These are phyloP conservation scores for Neurospora sp. DNA, from an alignment of 495 filamentous ascomycete species.

Conservation along the genomic window DNA sequence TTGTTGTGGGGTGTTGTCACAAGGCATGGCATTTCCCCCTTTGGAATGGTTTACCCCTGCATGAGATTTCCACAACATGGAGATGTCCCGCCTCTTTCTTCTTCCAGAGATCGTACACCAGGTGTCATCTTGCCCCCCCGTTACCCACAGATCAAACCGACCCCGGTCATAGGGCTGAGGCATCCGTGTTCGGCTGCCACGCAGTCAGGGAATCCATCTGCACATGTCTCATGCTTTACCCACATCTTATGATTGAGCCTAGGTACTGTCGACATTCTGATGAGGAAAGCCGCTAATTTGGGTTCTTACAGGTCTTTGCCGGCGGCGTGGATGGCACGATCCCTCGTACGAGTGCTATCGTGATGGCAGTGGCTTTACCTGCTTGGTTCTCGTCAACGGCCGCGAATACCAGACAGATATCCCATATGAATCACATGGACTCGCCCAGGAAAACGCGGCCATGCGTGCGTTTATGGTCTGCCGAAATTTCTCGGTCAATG, in stretches of 20 bases:
- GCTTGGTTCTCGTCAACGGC: conserved; percentile 91
- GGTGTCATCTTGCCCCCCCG: conserved; percentile 4
- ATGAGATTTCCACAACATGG: conserved; percentile 18
- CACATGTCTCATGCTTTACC: not conserved
- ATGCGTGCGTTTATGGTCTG: conserved; percentile 97
- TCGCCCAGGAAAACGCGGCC: conserved; percentile 89
- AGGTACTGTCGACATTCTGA: not conserved
- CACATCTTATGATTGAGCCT: not conserved
- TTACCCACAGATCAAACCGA: conserved; percentile 8
- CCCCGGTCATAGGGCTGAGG: conserved; percentile 23
- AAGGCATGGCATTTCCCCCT: conserved; percentile 16
- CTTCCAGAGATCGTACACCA: conserved; percentile 14
- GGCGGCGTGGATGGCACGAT: conserved; percentile 89
- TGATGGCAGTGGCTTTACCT: conserved; percentile 64
- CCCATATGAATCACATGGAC: conserved; percentile 64
- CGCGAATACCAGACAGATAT: conserved; percentile 90
- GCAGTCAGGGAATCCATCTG: conserved; percentile 19
- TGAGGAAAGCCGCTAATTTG: conserved; percentile 26
- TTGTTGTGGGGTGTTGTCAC: conserved; percentile 18
- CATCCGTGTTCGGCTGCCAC: conserved; percentile 35
- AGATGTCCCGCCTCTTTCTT: conserved; percentile 13
- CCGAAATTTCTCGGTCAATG: conserved; percentile 96
- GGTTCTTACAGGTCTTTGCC: conserved; percentile 72
- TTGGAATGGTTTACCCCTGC: conserved; percentile 15
- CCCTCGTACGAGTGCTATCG: conserved; percentile 79